Conservation (phyloP, 768 basidiomycete species). For the Mycena epipterygia region DNA sequence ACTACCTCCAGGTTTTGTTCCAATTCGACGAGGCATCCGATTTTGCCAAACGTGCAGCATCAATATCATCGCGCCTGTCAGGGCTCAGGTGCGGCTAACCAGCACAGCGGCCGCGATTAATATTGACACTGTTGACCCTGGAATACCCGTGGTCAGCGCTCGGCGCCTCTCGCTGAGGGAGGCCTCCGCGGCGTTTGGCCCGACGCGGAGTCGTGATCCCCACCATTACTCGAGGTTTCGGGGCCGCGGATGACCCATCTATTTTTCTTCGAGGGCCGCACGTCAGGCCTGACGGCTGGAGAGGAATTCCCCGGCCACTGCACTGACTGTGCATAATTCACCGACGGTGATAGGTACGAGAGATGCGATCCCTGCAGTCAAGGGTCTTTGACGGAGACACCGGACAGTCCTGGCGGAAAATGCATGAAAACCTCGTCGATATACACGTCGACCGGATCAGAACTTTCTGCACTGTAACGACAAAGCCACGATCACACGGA, state of each 20-base stretch:
- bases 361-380: neutral
- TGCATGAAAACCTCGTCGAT: neutral
- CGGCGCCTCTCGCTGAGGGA: neutral
- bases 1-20: neutral
- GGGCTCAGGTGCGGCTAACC: neutral
- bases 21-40: neutral
- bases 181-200: constrained; percentile 1
- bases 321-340: neutral
- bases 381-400: constrained; percentile 2
- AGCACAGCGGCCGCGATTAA: neutral
- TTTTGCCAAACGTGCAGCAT: neutral
- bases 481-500: neutral
- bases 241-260: neutral
- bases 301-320: neutral
- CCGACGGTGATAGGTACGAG: neutral
- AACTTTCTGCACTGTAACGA: neutral
- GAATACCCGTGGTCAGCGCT: neutral
- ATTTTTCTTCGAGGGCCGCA: neutral
- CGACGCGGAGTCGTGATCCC: neutral
- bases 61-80: neutral
- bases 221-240: neutral
- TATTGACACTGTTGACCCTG: neutral
- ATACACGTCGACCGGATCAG: neutral
- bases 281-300: neutral
- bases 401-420: constrained; percentile 17